Conservation (phyloP, 768 basidiomycete species). For the Arthromyces matolae region DNA sequence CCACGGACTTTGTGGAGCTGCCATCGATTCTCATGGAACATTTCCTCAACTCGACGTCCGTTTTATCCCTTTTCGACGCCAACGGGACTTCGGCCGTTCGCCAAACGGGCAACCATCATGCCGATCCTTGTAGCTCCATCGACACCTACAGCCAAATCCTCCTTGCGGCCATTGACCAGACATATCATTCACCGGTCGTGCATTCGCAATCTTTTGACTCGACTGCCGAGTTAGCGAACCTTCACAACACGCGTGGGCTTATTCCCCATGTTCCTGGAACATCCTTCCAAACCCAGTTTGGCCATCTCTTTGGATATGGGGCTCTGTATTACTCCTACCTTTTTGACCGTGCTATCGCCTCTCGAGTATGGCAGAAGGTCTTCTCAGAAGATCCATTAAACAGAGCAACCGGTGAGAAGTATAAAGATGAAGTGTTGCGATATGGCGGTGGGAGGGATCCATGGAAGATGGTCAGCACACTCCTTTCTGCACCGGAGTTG, state of each 20-base stretch:
- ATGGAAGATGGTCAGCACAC: conserved; percentile 82
- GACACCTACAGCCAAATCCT: conserved; percentile 91
- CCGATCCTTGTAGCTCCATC: conserved; percentile 75
- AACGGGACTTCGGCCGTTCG: conserved; percentile 42
- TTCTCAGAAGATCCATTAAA: conserved; percentile 68
- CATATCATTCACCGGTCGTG: conserved; percentile 75
- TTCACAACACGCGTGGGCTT: conserved; percentile 68
- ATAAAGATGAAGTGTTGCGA: conserved; percentile 68
- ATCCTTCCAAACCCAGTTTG: conserved; percentile 93
- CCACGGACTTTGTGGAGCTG: conserved; percentile 97
- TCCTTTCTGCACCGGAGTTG: conserved; percentile 66
- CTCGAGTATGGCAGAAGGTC: conserved; percentile 78
- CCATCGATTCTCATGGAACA: conserved; percentile 99
- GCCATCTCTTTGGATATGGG: conserved; percentile 93
- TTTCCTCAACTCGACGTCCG: conserved; percentile 81
- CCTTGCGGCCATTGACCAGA: conserved; percentile 84
- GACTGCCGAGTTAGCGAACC: conserved; percentile 55
- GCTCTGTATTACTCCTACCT: conserved; percentile 98
- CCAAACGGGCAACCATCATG: conserved; percentile 61
- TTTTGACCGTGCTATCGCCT: conserved; percentile 94
- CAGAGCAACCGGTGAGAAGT: conserved; percentile 75
- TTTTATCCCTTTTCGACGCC: conserved; percentile 74
- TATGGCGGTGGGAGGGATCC: conserved; percentile 91
- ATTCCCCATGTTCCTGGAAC: conserved; percentile 84
- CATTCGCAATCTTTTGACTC: conserved; percentile 64